These are phyloP conservation scores for Scedosporium minutisporum DNA, from an alignment of 2,329 filamentous ascomycete species.

Conservation along the genomic window DNA sequence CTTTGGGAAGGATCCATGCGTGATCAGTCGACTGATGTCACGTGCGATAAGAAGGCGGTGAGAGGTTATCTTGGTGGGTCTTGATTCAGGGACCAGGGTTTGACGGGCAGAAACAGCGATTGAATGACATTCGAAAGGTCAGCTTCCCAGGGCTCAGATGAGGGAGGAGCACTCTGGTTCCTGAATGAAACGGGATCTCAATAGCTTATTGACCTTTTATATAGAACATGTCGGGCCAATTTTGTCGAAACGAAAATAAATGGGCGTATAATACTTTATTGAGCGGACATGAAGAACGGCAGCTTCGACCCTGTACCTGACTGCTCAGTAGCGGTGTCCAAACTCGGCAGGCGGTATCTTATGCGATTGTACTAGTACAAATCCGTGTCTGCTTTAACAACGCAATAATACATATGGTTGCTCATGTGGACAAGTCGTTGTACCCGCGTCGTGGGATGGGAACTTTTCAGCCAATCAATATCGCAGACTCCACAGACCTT, in stretches of 20 bases:
- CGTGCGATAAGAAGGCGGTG: neutral
- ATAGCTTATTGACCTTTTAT: no score
- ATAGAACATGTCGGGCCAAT: no score
- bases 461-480: neutral
- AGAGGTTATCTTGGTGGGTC: neutral
- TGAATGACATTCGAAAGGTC: no score
- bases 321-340: neutral
- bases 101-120: neutral
- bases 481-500: neutral
- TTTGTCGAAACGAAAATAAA: no score
- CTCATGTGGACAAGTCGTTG: neutral
- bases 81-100: neutral
- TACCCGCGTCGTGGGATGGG: neutral
- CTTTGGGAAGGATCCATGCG: neutral
- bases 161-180: neutral
- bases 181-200: no score
- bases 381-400: neutral
- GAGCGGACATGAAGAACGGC: no score
- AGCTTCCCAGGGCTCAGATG: neutral
- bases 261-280: no score
- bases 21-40: neutral
- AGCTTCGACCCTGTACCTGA: no score
- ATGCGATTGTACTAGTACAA: neutral
- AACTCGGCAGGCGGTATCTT: neutral
- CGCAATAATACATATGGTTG: neutral